phyloP scores from a whole-genome alignment of 345 rosid genomes.

The Eucalyptus shirleyi region DNA sequence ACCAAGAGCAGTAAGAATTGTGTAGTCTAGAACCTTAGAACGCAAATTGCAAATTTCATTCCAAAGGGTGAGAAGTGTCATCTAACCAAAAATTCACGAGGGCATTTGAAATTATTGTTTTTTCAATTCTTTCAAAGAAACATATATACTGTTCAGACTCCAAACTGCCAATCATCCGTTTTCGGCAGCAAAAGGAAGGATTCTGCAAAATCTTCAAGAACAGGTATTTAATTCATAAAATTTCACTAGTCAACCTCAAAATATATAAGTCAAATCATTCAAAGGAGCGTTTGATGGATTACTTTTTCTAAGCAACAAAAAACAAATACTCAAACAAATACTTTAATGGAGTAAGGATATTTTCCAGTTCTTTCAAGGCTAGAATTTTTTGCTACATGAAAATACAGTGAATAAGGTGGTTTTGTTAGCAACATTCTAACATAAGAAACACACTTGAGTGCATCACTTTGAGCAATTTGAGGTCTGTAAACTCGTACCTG shows the following conservation, averaged over 20 bases:
- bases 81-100: background rate
- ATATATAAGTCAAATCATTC: background rate
- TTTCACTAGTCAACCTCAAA: background rate
- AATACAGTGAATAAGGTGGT: background rate
- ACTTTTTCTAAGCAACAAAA: background rate
- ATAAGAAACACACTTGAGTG: background rate
- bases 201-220: background rate
- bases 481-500: conserved; percentile 32
- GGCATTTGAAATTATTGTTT: background rate
- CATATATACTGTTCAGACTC: background rate
- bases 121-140: background rate
- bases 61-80: background rate
- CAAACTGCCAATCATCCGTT: background rate
- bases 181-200: background rate
- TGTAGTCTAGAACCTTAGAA: background rate
- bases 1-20: background rate
- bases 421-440: background rate
- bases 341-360: background rate
- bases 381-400: background rate
- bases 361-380: background rate
- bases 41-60: background rate
- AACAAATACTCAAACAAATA: background rate
- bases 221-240: background rate
- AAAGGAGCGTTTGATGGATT: background rate
- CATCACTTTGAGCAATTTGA: background rate